phyloP scores from a whole-genome alignment of 2,329 filamentous ascomycete genomes.

The Myrmaecium sp. region DNA sequence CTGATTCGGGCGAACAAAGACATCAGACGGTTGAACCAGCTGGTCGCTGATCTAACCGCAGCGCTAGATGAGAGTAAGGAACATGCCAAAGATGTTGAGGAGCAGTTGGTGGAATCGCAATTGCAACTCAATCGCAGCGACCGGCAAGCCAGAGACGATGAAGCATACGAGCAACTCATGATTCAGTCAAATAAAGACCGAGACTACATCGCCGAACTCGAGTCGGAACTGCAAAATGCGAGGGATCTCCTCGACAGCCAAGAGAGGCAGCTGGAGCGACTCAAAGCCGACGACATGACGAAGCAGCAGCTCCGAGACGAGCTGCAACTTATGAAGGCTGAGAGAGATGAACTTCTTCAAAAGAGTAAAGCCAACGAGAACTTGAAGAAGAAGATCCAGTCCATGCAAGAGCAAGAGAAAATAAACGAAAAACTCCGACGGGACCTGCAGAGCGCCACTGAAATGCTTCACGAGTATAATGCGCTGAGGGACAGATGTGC shows the following conservation, averaged over 20 bases:
- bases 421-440: constrained; percentile 24
- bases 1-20: constrained; percentile 31
- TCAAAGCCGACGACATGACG: constrained; percentile 23
- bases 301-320: constrained; percentile 34
- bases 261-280: constrained; percentile 27
- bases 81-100: constrained; percentile 28
- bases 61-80: constrained; percentile 25
- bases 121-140: constrained; percentile 26
- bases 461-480: constrained; percentile 28
- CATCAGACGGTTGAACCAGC: constrained; percentile 25
- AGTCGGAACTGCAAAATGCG: constrained; percentile 28
- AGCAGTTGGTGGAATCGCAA: constrained; percentile 29
- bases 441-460: constrained; percentile 27
- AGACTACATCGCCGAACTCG: constrained; percentile 33
- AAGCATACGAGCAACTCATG: constrained; percentile 27
- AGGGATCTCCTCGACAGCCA: constrained; percentile 27
- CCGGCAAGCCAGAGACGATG: constrained; percentile 20
- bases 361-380: constrained; percentile 35
- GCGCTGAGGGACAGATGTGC: constrained; percentile 26
- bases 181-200: constrained; percentile 27
- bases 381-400: constrained; percentile 35
- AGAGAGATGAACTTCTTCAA: constrained; percentile 31
- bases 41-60: constrained; percentile 21
- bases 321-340: constrained; percentile 29
- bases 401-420: constrained; percentile 30